phyloP scores from a whole-genome alignment of 2,329 filamentous ascomycete species.

The Aspergillus clavatus region DNA sequence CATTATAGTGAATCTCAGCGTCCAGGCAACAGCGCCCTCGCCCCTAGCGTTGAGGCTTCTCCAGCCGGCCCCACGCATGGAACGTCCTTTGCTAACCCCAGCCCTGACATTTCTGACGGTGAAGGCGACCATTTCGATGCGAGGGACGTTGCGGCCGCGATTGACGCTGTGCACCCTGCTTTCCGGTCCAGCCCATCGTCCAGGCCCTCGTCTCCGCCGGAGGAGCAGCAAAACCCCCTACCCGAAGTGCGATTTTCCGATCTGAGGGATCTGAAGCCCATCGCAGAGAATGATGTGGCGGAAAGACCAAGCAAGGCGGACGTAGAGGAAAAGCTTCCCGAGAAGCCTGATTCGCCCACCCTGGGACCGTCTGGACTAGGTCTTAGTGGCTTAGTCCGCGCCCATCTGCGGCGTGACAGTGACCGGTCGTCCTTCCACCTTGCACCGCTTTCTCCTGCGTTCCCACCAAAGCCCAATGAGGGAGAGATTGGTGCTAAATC shows the following conservation, averaged over 20 bases:
- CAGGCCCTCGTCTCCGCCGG: conserved; percentile 24
- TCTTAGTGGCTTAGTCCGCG: conserved; percentile 74
- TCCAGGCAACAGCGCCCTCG: conserved; percentile 21
- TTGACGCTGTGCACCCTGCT: conserved; percentile 35
- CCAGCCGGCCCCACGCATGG: conserved; percentile 21
- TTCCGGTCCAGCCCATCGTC: conserved; percentile 33
- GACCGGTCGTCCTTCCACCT: conserved; percentile 75
- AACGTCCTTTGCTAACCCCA: conserved; percentile 35
- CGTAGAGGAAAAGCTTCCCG: conserved; percentile 13
- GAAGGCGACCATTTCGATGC: conserved; percentile 26
- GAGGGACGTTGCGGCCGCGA: conserved; percentile 21
- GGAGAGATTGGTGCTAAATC: conserved; percentile 4
- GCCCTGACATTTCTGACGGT: conserved; percentile 38
- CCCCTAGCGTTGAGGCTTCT: conserved; percentile 27
- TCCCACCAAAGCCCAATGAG: conserved; percentile 33
- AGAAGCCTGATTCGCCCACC: conserved; percentile 67
- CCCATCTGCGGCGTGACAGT: conserved; percentile 79
- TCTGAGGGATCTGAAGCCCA: conserved; percentile 37
- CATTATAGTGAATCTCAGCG: conserved; percentile 31
- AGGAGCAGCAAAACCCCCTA: conserved; percentile 28
- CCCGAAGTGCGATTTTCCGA: conserved; percentile 37
- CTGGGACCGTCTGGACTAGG: conserved; percentile 61
- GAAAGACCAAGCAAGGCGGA: conserved; percentile 8
- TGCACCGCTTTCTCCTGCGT: conserved; percentile 44
- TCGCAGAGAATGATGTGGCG: conserved; percentile 29